Evolutionary conservation across 2,329 filamentous ascomycete species (phyloP).

Genomic region (Ophiostoma sp.): DNA sequence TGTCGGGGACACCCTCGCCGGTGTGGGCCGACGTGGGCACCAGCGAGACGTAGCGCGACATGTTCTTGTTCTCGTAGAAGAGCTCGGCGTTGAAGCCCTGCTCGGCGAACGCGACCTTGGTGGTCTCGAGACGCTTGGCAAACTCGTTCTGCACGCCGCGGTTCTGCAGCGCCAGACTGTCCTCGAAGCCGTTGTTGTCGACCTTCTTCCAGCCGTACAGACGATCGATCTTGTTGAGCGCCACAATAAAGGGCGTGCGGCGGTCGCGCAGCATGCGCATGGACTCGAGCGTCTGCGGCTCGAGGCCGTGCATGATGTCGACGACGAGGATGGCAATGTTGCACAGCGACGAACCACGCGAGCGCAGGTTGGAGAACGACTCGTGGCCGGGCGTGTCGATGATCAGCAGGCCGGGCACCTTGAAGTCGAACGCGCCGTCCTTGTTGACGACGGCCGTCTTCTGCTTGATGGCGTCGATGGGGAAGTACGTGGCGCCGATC

Average conservation of each 20-base stretch:
- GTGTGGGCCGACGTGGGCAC: conserved; percentile 96
- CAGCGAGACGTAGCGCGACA: conserved; percentile 90
- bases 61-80: conserved; percentile 96
- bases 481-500: conserved; percentile 99
- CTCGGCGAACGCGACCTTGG: conserved; percentile 89
- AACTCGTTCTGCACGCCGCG: conserved; percentile 94
- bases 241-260: conserved; percentile 97
- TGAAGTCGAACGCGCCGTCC: conserved; percentile 88
- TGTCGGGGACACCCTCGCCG: conserved; percentile 97
- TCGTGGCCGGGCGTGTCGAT: conserved; percentile 99
- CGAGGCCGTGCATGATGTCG: conserved; percentile 99
- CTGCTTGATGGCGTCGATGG: conserved; percentile 81
- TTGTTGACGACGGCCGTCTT: conserved; percentile 93
- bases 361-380: conserved; percentile 97
- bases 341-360: conserved; percentile 93
- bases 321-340: conserved; percentile 99
- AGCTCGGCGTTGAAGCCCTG: conserved; percentile 97
- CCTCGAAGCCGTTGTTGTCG: conserved; percentile 96
- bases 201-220: conserved; percentile 98
- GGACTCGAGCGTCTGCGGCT: conserved; percentile 94
- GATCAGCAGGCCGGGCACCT: conserved; percentile 90
- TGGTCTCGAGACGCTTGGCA: conserved; percentile 78
- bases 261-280: conserved; percentile 89
- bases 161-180: conserved; percentile 82
- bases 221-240: conserved; percentile 99